These are phyloP conservation scores for Pseudocercospora musae DNA, from an alignment of 2,329 filamentous ascomycete species.

Conservation along the genomic window DNA sequence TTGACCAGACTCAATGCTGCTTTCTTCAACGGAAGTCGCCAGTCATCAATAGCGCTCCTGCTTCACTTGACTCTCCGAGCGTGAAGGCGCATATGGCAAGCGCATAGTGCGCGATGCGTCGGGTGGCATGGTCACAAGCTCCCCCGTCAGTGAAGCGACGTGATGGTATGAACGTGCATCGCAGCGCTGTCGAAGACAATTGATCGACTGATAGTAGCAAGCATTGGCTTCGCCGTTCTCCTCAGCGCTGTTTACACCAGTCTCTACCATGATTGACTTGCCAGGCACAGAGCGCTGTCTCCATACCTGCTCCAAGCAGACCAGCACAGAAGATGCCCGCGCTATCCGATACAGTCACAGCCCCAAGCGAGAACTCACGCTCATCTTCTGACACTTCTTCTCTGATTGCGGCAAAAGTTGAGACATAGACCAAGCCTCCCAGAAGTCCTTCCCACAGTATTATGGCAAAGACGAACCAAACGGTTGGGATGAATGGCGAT, in stretches of 20 bases:
- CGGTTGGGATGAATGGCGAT: slow-evolving; percentile 70
- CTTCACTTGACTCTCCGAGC: neutral
- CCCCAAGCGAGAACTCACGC: slow-evolving; percentile 85
- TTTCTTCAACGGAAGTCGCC: neutral
- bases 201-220: neutral
- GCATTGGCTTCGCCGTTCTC: neutral
- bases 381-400: slow-evolving; percentile 74
- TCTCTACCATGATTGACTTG: slow-evolving; percentile 77
- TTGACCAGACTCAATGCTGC: neutral
- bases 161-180: neutral
- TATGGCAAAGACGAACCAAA: slow-evolving; percentile 80
- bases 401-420: slow-evolving; percentile 91
- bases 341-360: slow-evolving; percentile 88
- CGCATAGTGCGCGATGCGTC: neutral
- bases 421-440: slow-evolving; percentile 90
- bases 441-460: slow-evolving; percentile 94
- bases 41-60: neutral
- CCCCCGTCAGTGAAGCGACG: neutral
- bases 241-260: slow-evolving; percentile 41
- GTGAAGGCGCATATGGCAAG: neutral
- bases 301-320: slow-evolving; percentile 76
- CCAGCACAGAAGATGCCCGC: slow-evolving; percentile 86
- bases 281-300: slow-evolving; percentile 77
- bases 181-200: neutral
- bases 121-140: neutral